A percentile compares a stretch with the other conserved stretches of the same genome.
These are phyloP conservation scores for Fusarium sp. DNA, from an alignment of 2,329 filamentous ascomycete genomes.

Conservation along the genomic window DNA sequence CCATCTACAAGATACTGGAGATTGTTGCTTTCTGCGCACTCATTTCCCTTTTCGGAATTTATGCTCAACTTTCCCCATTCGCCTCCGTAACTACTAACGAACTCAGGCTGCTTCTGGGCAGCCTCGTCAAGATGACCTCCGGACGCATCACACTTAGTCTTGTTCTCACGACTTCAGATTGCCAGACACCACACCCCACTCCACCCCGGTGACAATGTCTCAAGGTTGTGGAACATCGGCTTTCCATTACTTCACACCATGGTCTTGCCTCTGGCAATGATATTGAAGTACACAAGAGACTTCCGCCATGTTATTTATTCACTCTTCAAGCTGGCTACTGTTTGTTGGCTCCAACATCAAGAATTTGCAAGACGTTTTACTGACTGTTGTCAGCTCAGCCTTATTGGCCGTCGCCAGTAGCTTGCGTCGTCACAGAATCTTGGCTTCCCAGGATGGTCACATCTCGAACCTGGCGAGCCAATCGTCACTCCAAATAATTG, in stretches of 20 bases:
- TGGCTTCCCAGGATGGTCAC: constrained; percentile 38
- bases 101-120: constrained; percentile 7
- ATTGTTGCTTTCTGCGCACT: constrained; percentile 11
- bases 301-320: background rate
- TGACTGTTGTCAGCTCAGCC: constrained; percentile 10
- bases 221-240: constrained; percentile 34
- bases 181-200: constrained; percentile 29
- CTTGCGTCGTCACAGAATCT: constrained; percentile 31
- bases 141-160: constrained; percentile 4
- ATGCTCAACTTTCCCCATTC: constrained; percentile 1
- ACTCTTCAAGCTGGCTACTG: background rate
- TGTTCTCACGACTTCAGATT: constrained; percentile 12
- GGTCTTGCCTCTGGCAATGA: constrained; percentile 13
- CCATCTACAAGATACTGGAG: constrained; percentile 5
- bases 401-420: constrained; percentile 19
- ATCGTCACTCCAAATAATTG: constrained; percentile 34
- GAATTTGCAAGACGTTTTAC: background rate
- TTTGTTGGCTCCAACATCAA: background rate
- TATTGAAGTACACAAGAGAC: background rate
- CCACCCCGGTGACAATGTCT: constrained; percentile 25
- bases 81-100: background rate
- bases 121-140: constrained; percentile 20
- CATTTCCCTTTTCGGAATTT: constrained; percentile 3
- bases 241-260: constrained; percentile 21
- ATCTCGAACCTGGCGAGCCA: constrained; percentile 37